Percentiles rank a stretch among this genome's conserved stretches.
These are phyloP conservation scores for Adansonia madagascariensis DNA, from an alignment of 441 rosid species.

Conservation along the genomic window DNA sequence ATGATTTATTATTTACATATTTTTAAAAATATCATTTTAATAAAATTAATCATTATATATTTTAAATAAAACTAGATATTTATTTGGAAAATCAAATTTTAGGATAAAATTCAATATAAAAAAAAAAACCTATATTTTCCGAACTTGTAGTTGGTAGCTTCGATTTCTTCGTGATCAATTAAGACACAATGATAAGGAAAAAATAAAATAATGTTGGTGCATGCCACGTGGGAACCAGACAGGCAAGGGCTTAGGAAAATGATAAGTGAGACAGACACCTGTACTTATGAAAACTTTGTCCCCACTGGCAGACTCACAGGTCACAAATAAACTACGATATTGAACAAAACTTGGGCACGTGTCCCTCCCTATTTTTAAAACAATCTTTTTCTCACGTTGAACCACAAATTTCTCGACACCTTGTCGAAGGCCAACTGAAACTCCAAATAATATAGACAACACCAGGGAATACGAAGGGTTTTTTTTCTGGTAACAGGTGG, in stretches of 20 bases:
- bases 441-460: constrained; percentile 20
- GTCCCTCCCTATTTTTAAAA: constrained; percentile 11
- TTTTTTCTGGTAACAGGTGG: constrained; percentile 38
- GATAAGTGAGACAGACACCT: constrained; percentile 26
- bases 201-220: background rate
- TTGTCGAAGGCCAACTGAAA: background rate
- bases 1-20: too few relatives aligned
- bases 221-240: constrained; percentile 37
- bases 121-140: background rate
- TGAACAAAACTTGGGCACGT: constrained; percentile 30
- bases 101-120: background rate
- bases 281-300: constrained; percentile 18
- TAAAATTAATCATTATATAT: too few relatives aligned
- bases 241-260: constrained; percentile 16
- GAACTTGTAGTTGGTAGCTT: background rate
- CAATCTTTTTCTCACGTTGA: constrained; percentile 24
- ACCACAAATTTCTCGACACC: constrained; percentile 39
- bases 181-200: background rate
- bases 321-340: constrained; percentile 21
- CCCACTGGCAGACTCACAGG: constrained; percentile 36
- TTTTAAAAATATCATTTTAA: too few relatives aligned
- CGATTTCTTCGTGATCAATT: background rate
- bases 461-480: constrained; percentile 15
- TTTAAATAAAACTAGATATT: too few relatives aligned
- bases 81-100: background rate